Percentiles rank a stretch among this genome's conserved stretches.
Evolutionary conservation across 2,329 filamentous ascomycete species (phyloP).

Genomic region (Ramularia collo-cygni): DNA sequence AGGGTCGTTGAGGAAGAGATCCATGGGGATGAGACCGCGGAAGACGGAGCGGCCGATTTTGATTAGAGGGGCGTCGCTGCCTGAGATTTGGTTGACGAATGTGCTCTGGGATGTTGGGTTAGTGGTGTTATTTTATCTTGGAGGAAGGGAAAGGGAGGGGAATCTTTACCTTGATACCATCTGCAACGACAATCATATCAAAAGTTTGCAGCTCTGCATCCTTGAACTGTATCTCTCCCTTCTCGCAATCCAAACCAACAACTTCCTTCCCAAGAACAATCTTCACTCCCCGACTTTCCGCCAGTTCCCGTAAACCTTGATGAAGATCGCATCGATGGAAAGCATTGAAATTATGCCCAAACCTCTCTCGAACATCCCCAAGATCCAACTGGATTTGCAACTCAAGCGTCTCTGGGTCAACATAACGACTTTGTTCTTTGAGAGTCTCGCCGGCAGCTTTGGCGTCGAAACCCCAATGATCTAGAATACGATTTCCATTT

Average conservation of each 20-base stretch:
- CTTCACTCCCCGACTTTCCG: constrained; percentile 7
- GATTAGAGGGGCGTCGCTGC: constrained; percentile 1
- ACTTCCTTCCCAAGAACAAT: constrained; percentile 13
- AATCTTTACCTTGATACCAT: constrained; percentile 14
- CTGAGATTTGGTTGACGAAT: constrained; percentile 5
- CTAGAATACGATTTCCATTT: constrained; percentile 32
- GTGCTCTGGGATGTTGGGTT: too few relatives aligned
- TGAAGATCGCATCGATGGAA: constrained; percentile 21
- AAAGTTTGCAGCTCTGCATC: constrained; percentile 8
- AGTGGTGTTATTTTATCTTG: too few relatives aligned
- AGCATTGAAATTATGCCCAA: constrained; percentile 13
- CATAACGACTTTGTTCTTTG: constrained; percentile 4
- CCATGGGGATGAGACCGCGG: constrained; percentile 10
- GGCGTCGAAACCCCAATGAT: constrained; percentile 32
- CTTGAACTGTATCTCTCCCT: constrained; percentile 9
- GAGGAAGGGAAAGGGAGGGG: not conserved
- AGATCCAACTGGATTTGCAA: constrained; percentile 5
- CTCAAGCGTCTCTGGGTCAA: constrained; percentile 8
- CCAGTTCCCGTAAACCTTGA: constrained; percentile 10
- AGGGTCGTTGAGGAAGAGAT: constrained; percentile 5
- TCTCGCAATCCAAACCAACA: constrained; percentile 11
- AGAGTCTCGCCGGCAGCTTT: constrained; percentile 13
- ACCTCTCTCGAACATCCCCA: constrained; percentile 6
- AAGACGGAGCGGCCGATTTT: constrained; percentile 12
- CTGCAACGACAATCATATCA: constrained; percentile 19